Base-by-base conservation (phyloP, 345 rosid genomes). In the Ceriops tagal region DNA sequence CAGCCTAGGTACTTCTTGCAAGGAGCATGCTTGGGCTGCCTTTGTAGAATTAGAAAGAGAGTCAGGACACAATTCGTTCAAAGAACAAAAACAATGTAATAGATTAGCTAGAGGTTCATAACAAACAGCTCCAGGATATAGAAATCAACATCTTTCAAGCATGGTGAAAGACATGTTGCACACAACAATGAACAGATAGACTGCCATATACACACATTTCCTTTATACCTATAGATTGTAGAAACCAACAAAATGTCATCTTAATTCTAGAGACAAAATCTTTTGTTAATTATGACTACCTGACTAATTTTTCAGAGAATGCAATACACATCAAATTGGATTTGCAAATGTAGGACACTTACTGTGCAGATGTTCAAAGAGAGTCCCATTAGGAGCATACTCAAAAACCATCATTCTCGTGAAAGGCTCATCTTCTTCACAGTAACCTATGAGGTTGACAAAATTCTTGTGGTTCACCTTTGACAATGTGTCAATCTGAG, bases 341-440 rank as follows among this genome's bases (percentile, higher is more conserved):
- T 2, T 1, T 4, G 22, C 34, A 51, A 53, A 34, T 2, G 11
- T n/a, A 62, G 62, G 53, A 49, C 16, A 80, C 96, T 89, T 55
- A 96, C 99, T 60, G 61, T 96, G 93, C 60, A 96, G 84, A 83
- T 96, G 98, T 83, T 95, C 98, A 51, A 82, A 92, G 71, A 95
- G 93, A 11, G 90, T 86, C 76, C 99, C 99, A 64, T 89, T 95
- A n/a, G 98, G 93, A 62, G 97, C 96, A 68, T 95, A 95, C 79
- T 95, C 98, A 47, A 90, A 95, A 71, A 95, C 92, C 84, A 95
- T 82, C 96, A 90, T 90, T 79, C 98, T 83, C 3, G 86, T 80
- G 83, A 95, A 90, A 62, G 97, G 96, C 74, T 82, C 80, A 47
- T 92, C 80, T 79, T 89, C 91, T 78, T 84, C 97, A 70, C 99